phyloP scores from a whole-genome alignment of 2,329 filamentous ascomycete species.

The Pseudocercospora fijiensis region DNA sequence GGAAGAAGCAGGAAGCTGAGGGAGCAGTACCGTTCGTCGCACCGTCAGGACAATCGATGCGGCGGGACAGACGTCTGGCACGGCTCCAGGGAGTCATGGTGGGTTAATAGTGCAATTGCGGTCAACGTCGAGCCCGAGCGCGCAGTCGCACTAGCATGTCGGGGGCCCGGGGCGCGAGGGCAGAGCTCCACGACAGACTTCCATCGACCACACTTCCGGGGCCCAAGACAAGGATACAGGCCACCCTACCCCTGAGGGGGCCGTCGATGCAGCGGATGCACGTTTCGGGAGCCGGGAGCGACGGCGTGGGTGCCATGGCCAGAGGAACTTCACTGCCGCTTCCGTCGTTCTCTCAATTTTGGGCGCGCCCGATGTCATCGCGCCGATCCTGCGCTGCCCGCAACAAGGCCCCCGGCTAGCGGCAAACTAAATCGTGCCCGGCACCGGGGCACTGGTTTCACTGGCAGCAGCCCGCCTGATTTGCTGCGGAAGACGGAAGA shows the following conservation, averaged over 20 bases:
- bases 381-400: conserved; percentile 12
- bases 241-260: conserved; percentile 13
- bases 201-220: conserved; percentile 21
- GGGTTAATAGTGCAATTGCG: conserved; percentile 16
- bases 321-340: conserved; percentile 9
- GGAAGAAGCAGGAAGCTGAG: neutral
- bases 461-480: conserved; percentile 9
- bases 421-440: conserved; percentile 22
- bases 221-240: conserved; percentile 10
- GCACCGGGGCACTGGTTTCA: conserved; percentile 21
- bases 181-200: neutral
- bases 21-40: neutral
- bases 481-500: conserved; percentile 20
- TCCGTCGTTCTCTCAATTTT: conserved; percentile 1
- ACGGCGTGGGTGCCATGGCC: conserved; percentile 24
- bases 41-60: conserved; percentile 15
- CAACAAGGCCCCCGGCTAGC: conserved; percentile 14
- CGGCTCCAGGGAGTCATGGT: neutral
- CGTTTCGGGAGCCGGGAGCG: conserved; percentile 20
- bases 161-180: conserved; percentile 1
- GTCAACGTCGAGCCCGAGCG: conserved; percentile 6
- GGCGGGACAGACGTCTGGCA: neutral
- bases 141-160: conserved; percentile 3
- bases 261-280: conserved; percentile 19
- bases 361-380: conserved; percentile 13